Percentiles rank a stretch among this genome's conserved stretches.
Conservation (phyloP, 495 filamentous ascomycete species). For the Trichocladium antarcticum region DNA sequence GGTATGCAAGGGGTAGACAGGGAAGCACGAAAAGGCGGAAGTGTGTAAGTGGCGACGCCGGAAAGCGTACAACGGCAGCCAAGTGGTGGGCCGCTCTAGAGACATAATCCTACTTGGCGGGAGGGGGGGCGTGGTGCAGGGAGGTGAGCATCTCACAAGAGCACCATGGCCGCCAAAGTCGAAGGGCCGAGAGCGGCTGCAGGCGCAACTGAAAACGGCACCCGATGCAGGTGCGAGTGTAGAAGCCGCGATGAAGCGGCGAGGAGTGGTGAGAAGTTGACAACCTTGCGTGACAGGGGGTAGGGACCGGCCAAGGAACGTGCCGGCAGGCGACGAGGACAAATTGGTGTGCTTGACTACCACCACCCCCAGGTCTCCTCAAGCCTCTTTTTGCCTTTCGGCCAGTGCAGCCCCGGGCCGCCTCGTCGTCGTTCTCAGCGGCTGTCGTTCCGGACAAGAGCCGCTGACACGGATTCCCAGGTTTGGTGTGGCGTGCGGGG, state of each 20-base stretch:
- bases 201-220: conserved; percentile 28
- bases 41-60: conserved; percentile 6
- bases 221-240: conserved; percentile 24
- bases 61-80: conserved; percentile 8
- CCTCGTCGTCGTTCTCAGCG: background rate
- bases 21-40: conserved; percentile 6
- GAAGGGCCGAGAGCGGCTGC: conserved; percentile 15
- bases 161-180: conserved; percentile 20
- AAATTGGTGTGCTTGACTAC: conserved; percentile 14
- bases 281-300: conserved; percentile 11
- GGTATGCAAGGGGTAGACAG: conserved; percentile 16
- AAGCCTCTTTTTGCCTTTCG: background rate
- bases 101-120: conserved; percentile 9
- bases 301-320: conserved; percentile 4
- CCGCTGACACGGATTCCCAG: background rate
- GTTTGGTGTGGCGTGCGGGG: no score
- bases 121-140: conserved; percentile 16
- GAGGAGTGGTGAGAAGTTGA: conserved; percentile 1
- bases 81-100: conserved; percentile 11
- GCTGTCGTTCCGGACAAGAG: background rate
- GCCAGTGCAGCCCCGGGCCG: background rate
- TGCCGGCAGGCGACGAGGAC: no score
- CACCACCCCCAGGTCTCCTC: conserved; percentile 12
- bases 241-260: conserved; percentile 18
- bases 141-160: conserved; percentile 20